These are phyloP conservation scores for Kwoniella sp. DNA, from an alignment of 768 basidiomycete species.

Conservation along the genomic window DNA sequence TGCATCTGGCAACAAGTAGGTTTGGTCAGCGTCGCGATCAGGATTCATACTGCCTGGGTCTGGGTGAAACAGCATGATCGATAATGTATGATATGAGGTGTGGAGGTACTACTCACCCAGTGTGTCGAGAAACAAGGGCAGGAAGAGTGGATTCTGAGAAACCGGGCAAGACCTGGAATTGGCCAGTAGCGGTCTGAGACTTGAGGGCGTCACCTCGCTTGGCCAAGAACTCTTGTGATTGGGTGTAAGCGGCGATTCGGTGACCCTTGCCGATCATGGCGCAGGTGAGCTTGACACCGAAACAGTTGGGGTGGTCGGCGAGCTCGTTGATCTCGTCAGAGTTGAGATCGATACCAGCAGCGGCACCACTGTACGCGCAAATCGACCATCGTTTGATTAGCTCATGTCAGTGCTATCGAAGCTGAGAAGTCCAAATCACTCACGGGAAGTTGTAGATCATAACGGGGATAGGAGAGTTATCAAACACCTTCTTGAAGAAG, in stretches of 20 bases:
- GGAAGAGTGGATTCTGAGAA: constrained; percentile 69
- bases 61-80: too few species aligned
- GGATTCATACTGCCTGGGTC: too few species aligned
- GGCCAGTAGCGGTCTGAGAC: constrained; percentile 53
- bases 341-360: constrained; percentile 75
- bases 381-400: too few species aligned
- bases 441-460: constrained; percentile 84
- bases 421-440: too few species aligned
- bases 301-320: constrained; percentile 77
- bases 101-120: constrained; percentile 57
- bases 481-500: constrained; percentile 61
- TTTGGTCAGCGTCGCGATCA: too few species aligned
- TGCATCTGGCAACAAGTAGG: too few species aligned
- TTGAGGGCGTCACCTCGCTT: constrained; percentile 58
- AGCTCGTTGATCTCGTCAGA: constrained; percentile 72
- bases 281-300: constrained; percentile 80
- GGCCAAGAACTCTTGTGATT: constrained; percentile 50
- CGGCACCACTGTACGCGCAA: constrained; percentile 46
- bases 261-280: constrained; percentile 82
- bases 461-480: constrained; percentile 61
- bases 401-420: too few species aligned
- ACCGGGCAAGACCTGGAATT: constrained; percentile 67
- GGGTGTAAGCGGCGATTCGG: constrained; percentile 65
- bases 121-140: constrained; percentile 65
- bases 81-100: not conserved